phyloP scores from a whole-genome alignment of 2,329 filamentous ascomycete species.

The Penicillium fuscoglaucum region DNA sequence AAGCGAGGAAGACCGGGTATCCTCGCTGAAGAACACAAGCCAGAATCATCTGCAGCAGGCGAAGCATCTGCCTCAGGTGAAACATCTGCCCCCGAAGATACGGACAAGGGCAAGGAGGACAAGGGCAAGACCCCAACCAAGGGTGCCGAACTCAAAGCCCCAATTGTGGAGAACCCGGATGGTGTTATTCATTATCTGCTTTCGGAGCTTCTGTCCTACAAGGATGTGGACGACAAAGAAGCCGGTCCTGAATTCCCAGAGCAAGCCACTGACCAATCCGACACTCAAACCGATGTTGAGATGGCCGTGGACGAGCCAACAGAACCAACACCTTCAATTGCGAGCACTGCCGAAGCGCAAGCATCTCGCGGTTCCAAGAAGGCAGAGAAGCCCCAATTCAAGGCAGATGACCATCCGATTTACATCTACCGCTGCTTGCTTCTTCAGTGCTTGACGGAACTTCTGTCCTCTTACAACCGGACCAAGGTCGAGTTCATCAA shows the following conservation, averaged over 20 bases:
- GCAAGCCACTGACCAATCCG: conserved; percentile 31
- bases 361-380: conserved; percentile 56
- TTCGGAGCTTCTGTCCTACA: conserved; percentile 86
- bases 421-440: conserved; percentile 97
- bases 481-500: conserved; percentile 99
- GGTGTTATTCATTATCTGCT: conserved; percentile 94
- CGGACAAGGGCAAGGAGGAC: conserved; percentile 15
- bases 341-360: conserved; percentile 31
- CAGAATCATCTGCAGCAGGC: conserved; percentile 31
- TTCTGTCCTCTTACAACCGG: conserved; percentile 87
- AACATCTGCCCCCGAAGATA: conserved; percentile 20
- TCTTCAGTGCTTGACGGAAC: conserved; percentile 84
- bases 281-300: conserved; percentile 50
- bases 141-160: conserved; percentile 70
- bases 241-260: conserved; percentile 39
- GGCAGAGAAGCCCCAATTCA: conserved; percentile 72
- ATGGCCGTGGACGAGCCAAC: conserved; percentile 48
- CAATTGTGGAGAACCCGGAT: conserved; percentile 86
- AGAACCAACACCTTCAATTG: conserved; percentile 37
- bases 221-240: conserved; percentile 87
- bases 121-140: conserved; percentile 52
- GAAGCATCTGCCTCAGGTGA: conserved; percentile 21
- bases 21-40: conserved; percentile 29
- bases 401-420: conserved; percentile 88
- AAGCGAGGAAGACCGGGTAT: conserved; percentile 24